A percentile compares a stretch with the other conserved stretches of the same genome.
Evolutionary conservation across 2,329 filamentous ascomycete genomes (phyloP).

Genomic region (Phaeophleospora eucalypticola): DNA sequence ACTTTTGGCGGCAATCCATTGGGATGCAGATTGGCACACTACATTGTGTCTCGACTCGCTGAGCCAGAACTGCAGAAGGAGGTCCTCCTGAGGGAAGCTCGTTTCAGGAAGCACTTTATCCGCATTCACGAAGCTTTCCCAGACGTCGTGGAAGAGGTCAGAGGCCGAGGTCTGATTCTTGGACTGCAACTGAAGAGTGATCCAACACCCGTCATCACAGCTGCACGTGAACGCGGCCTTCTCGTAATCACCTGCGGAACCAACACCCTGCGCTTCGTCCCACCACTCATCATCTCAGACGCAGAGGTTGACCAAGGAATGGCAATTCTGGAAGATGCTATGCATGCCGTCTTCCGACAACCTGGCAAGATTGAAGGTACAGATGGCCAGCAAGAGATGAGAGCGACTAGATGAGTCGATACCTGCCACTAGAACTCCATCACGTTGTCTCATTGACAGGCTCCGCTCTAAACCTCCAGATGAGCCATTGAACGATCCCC

Average conservation of each 20-base stretch:
- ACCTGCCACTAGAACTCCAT: too few relatives aligned
- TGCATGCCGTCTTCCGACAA: constrained; percentile 52
- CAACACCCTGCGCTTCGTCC: constrained; percentile 89
- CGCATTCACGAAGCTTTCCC: constrained; percentile 60
- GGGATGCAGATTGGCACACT: constrained; percentile 76
- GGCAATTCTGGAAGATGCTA: constrained; percentile 66
- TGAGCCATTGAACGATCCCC: too few relatives aligned
- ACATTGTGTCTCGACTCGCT: constrained; percentile 75
- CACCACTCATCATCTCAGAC: constrained; percentile 74
- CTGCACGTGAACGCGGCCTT: constrained; percentile 80
- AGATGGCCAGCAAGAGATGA: constrained; percentile 45
- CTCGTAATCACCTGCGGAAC: constrained; percentile 88
- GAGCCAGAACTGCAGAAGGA: constrained; percentile 64
- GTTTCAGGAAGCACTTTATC: constrained; percentile 57
- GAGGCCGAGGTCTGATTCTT: constrained; percentile 80
- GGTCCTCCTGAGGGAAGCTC: constrained; percentile 63
- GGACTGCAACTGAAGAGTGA: constrained; percentile 78
- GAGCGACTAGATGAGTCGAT: constrained; percentile 11
- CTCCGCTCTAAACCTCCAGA: too few relatives aligned
- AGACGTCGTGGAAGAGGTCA: constrained; percentile 68
- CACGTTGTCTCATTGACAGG: too few relatives aligned
- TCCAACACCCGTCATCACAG: constrained; percentile 70
- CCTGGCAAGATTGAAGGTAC: constrained; percentile 36
- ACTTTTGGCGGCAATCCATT: constrained; percentile 93
- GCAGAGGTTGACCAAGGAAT: constrained; percentile 76